phyloP scores from a whole-genome alignment of 768 basidiomycete species.

The Amanita exitialis region DNA sequence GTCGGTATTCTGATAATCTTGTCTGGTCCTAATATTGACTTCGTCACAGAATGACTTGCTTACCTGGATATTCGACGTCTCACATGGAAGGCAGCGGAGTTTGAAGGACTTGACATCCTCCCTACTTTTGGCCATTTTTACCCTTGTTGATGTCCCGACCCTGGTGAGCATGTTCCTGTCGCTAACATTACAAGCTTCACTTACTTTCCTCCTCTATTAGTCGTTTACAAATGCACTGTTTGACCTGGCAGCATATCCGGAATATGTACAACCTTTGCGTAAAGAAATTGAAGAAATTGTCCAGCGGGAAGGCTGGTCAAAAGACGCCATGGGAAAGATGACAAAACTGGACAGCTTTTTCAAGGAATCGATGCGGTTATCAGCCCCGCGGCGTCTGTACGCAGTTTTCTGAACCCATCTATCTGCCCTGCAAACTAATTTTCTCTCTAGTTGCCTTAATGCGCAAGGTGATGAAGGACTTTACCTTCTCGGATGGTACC shows the following conservation, averaged over 20 bases:
- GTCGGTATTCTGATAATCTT: background rate
- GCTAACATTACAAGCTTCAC: background rate
- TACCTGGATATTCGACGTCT: constrained; percentile 32
- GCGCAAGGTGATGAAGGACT: constrained; percentile 27
- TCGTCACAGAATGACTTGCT: constrained; percentile 31
- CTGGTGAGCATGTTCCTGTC: constrained; percentile 16
- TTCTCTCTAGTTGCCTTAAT: constrained; percentile 12
- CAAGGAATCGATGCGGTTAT: constrained; percentile 25
- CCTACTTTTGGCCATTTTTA: constrained; percentile 30
- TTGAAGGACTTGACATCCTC: constrained; percentile 19
- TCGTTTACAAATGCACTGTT: constrained; percentile 18
- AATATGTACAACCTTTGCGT: constrained; percentile 23
- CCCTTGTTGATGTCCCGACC: constrained; percentile 31
- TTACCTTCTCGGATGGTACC: constrained; percentile 22
- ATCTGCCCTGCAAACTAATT: constrained; percentile 16
- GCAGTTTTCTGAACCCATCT: too few species aligned
- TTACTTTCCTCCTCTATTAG: constrained; percentile 11
- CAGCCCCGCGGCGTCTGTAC: constrained; percentile 16
- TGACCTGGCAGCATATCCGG: constrained; percentile 15
- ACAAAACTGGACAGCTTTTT: constrained; percentile 35
- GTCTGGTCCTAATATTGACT: background rate
- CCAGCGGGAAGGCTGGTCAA: constrained; percentile 26
- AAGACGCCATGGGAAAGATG: constrained; percentile 25
- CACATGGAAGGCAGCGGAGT: constrained; percentile 18
- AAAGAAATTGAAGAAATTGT: constrained; percentile 32